These are phyloP conservation scores for Cystobasidiaceae sp. DNA, from an alignment of 1,284 basidiomycete species.

Conservation along the genomic window DNA sequence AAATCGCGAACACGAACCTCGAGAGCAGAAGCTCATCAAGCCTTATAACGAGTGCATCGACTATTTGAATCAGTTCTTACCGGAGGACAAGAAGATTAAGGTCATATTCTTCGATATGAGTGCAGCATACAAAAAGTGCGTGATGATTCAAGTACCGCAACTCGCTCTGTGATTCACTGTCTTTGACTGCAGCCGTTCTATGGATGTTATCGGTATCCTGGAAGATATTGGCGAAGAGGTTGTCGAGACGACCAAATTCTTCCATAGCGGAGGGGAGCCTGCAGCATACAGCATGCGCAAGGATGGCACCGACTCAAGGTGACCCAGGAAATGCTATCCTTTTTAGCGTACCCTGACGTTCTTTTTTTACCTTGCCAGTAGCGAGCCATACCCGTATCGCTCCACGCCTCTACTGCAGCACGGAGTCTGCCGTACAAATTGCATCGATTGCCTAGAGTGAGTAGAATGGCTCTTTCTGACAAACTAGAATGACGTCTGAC, in stretches of 20 bases:
- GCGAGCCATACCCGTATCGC: conserved; percentile 41
- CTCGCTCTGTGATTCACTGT: not conserved
- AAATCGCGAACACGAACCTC: conserved; percentile 60
- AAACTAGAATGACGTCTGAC: not conserved
- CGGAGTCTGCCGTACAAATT: conserved; percentile 84
- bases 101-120: conserved; percentile 93
- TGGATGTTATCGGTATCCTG: conserved; percentile 63
- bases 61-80: conserved; percentile 94
- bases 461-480: conserved; percentile 1
- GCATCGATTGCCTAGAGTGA: conserved; percentile 84
- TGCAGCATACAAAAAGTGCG: conserved; percentile 44
- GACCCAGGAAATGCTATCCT: conserved; percentile 31
- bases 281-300: conserved; percentile 8
- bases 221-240: conserved; percentile 95
- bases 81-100: conserved; percentile 74
- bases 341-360: not conserved
- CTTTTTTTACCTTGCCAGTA: not conserved
- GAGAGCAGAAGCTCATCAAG: conserved; percentile 87
- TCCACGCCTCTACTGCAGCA: conserved; percentile 61
- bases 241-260: conserved; percentile 86
- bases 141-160: not conserved
- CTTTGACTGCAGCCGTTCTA: conserved; percentile 7
- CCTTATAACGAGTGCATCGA: conserved; percentile 89
- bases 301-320: not conserved
- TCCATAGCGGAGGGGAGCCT: conserved; percentile 59